These are phyloP conservation scores for Aureococcus anophagefferens DNA, from an alignment of 108 stramenopile species.

Conservation along the genomic window DNA sequence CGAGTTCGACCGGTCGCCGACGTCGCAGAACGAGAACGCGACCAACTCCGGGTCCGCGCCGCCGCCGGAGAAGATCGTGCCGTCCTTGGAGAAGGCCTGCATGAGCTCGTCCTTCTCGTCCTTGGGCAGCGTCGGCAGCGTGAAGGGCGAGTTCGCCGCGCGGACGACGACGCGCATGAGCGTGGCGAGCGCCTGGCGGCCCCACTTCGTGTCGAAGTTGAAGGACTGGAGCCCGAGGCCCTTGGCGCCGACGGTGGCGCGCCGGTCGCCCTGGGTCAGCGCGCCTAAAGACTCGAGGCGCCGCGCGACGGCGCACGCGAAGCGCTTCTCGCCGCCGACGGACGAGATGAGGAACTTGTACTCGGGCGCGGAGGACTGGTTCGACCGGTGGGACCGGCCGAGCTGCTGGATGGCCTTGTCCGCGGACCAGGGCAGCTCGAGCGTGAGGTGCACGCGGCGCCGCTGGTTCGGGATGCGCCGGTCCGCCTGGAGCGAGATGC, in stretches of 20 bases:
- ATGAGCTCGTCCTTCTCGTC: too few species aligned
- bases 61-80: too few species aligned
- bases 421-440: slow-evolving; percentile 78
- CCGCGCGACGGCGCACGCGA: slow-evolving; percentile 64
- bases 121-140: too few species aligned
- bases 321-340: slow-evolving; percentile 64
- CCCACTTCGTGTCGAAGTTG: slow-evolving; percentile 26
- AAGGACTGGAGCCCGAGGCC: slow-evolving; percentile 6
- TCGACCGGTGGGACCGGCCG: slow-evolving; percentile 69
- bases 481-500: slow-evolving; percentile 51
- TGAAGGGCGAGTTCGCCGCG: too few species aligned
- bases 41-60: too few species aligned
- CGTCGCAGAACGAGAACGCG: too few species aligned
- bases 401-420: slow-evolving; percentile 81
- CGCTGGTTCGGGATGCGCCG: slow-evolving; percentile 25
- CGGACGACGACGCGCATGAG: too few species aligned
- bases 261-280: slow-evolving; percentile 62
- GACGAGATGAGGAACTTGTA: slow-evolving; percentile 56
- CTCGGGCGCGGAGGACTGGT: slow-evolving; percentile 50
- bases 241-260: slow-evolving; percentile 34
- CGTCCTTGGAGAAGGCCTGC: too few species aligned
- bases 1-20: too few species aligned
- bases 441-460: slow-evolving; percentile 64
- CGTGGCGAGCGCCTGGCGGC: slow-evolving; percentile 10
- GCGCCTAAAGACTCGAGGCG: slow-evolving; percentile 65